phyloP scores from a whole-genome alignment of 331 rosid genomes.

The Quercus lobata region DNA sequence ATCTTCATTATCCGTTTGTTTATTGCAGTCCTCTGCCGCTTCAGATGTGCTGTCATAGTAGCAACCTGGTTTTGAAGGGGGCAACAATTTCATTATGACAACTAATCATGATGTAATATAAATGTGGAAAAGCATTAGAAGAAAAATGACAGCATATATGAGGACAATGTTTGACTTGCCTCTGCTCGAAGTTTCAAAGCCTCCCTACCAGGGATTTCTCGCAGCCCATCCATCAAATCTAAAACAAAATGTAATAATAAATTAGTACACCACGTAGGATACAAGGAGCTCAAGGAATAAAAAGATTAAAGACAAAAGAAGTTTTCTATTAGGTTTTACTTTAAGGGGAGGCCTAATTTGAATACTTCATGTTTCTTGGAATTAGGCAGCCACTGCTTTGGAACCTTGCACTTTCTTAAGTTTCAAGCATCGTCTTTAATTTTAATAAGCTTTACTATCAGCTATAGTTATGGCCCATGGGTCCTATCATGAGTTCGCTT shows the following conservation, averaged over 20 bases:
- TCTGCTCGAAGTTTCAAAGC: conserved; percentile 78
- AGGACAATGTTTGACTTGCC: conserved; percentile 34
- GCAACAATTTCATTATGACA: background rate
- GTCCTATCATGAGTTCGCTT: background rate
- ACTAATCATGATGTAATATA: background rate
- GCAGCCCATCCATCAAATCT: conserved; percentile 73
- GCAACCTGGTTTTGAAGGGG: conserved; percentile 51
- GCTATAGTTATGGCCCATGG: no score
- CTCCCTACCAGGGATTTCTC: conserved; percentile 64
- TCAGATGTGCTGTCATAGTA: conserved; percentile 52
- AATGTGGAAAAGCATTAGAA: background rate
- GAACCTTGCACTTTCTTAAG: background rate
- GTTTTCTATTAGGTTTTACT: background rate
- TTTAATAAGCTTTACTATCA: no score
- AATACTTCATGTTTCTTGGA: background rate
- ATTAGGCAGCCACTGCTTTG: background rate
- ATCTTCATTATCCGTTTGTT: conserved; percentile 63
- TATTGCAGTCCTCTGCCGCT: conserved; percentile 45
- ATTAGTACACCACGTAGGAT: background rate
- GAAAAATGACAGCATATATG: background rate
- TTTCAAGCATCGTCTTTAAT: background rate
- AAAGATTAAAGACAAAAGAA: background rate
- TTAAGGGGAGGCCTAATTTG: background rate
- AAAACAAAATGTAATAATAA: conserved; percentile 18
- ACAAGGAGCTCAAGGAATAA: background rate